Conservation (phyloP, 2,329 filamentous ascomycete genomes). For the Botrytis byssoidea region DNA sequence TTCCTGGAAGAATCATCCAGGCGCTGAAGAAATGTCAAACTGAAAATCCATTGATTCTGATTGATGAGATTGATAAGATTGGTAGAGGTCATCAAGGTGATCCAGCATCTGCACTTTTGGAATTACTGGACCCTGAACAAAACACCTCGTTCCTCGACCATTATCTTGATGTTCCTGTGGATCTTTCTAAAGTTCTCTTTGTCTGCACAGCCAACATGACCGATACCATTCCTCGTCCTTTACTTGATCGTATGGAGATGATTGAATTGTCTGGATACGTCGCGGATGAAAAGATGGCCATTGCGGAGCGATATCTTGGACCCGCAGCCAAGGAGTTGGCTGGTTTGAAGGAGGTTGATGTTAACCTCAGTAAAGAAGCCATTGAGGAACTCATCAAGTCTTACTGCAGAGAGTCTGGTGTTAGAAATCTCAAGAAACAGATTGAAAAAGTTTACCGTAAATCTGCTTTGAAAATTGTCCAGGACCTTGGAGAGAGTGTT, state of each 20-base stretch:
- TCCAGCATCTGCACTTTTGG: conserved; percentile 88
- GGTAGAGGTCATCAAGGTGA: conserved; percentile 95
- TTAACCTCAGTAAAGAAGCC: conserved; percentile 80
- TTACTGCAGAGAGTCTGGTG: conserved; percentile 95
- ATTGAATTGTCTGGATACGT: conserved; percentile 97
- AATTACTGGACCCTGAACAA: conserved; percentile 93
- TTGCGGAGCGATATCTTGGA: conserved; percentile 87
- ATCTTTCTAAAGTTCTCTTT: conserved; percentile 95
- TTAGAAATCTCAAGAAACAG: conserved; percentile 97
- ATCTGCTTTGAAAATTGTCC: conserved; percentile 93
- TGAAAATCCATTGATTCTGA: conserved; percentile 93
- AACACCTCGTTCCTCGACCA: conserved; percentile 97
- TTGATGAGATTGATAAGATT: conserved; percentile 98
- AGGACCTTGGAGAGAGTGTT: conserved; percentile 83
- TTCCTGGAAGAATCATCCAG: conserved; percentile 96
- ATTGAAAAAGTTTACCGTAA: conserved; percentile 99
- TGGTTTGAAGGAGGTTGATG: conserved; percentile 85
- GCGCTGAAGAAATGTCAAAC: conserved; percentile 99
- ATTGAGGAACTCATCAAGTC: conserved; percentile 98
- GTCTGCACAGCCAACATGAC: conserved; percentile 99
- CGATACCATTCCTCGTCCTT: conserved; percentile 90
- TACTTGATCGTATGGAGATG: conserved; percentile 96
- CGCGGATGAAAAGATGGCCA: conserved; percentile 97
- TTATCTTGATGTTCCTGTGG: conserved; percentile 97
- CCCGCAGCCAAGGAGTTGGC: conserved; percentile 93